Evolutionary conservation across 2,329 filamentous ascomycete genomes (phyloP), one percentile per base, ranked within the genome.

Genomic region (Penicillium sp.): DNA sequence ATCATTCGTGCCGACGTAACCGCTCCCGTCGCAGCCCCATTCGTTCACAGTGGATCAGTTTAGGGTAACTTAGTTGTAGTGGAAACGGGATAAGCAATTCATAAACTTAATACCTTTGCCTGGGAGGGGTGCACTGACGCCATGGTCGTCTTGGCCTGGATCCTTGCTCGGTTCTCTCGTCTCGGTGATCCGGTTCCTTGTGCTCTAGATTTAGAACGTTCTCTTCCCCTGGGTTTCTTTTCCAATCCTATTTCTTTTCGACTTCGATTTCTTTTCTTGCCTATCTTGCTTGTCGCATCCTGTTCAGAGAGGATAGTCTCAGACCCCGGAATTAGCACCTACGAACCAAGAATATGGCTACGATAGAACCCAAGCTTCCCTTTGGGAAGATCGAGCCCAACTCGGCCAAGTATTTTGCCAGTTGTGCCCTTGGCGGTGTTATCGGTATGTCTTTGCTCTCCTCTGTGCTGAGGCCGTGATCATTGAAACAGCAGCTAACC

Each of bases 371-470:
- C 49, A 74, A 68, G 58, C 71, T 75, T 67, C 76, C 76, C 26
- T 70, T 78, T 68, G 76, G 76, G 64, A 78, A 86, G 69, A 92
- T 96, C 67, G 89, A 95, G 80, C 83, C 94, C 52, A 95, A 91
- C 79, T 90, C 90, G 22, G 79, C 82, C 56, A 89, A 89, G 66
- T 96, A 92, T 81, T 97, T 95, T 79, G 89, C 87, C 30, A 90
- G 91, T 37, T 96, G 92, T 76, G 92, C 89, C 1, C 79, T 95
- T 63, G 92, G 93, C 59, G 93, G 93, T 51, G 78, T 96, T 57
- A 66, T 76, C 51, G 76, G 76, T 78, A 70, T 35, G 53, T 56
- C 16, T 14, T 25, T 26, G 4, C 2, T 40, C 22, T 25, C 35
- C 56, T 70, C 57, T 28, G 25, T 43, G 25, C 30, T 25, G 38